These are phyloP conservation scores for Gossypium raimondii DNA, from an alignment of 345 rosid genomes.

Conservation along the genomic window DNA sequence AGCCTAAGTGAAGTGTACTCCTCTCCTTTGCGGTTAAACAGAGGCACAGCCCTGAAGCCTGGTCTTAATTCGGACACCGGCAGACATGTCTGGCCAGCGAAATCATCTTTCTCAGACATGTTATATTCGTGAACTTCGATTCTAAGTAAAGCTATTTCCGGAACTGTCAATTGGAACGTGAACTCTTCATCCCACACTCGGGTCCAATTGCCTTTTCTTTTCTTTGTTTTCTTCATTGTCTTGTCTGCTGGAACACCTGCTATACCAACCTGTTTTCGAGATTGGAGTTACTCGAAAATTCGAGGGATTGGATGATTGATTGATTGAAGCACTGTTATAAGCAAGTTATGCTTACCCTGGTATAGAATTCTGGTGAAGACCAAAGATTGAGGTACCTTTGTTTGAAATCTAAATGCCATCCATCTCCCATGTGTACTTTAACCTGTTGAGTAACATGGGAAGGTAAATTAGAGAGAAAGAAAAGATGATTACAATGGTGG, in stretches of 20 bases:
- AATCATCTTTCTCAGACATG: slow-evolving; percentile 65
- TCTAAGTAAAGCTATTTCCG: slow-evolving; percentile 60
- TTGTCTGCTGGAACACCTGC: slow-evolving; percentile 59
- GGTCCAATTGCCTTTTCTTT: slow-evolving; percentile 51
- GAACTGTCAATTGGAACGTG: slow-evolving; percentile 54
- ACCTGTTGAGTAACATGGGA: slow-evolving; percentile 29
- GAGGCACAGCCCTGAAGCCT: slow-evolving; percentile 62
- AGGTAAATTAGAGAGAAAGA: not conserved
- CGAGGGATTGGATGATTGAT: not conserved
- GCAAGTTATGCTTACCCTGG: slow-evolving; percentile 34
- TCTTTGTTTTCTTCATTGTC: slow-evolving; percentile 58
- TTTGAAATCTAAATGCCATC: slow-evolving; percentile 58
- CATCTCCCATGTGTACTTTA: slow-evolving; percentile 67
- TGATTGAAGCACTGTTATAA: not conserved
- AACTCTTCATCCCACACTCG: slow-evolving; percentile 74
- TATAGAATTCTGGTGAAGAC: slow-evolving; percentile 68
- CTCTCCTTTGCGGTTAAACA: slow-evolving; percentile 51
- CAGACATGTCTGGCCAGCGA: slow-evolving; percentile 70
- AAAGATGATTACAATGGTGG: not conserved
- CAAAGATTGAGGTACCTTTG: slow-evolving; percentile 41
- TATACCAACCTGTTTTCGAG: slow-evolving; percentile 50
- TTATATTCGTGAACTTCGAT: slow-evolving; percentile 65
- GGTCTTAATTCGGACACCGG: slow-evolving; percentile 53
- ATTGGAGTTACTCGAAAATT: not conserved
- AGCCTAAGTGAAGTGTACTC: slow-evolving; percentile 44